Evolutionary conservation across 345 rosid species (phyloP).

Genomic region (Moricandia moricandioides): DNA sequence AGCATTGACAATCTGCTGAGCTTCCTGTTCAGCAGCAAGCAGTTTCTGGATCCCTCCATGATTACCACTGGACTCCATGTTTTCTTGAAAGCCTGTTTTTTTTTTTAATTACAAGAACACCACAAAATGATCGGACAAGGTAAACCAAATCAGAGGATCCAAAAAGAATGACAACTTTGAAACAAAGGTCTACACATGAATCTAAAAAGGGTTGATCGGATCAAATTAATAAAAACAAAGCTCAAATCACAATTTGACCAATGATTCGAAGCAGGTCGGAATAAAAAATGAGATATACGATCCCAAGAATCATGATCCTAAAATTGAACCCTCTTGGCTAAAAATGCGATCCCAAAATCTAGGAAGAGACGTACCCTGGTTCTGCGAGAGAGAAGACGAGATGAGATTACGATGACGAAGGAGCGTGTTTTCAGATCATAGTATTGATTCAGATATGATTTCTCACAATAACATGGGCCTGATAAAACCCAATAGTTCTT

Average conservation of each 20-base stretch:
- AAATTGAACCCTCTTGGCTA: background rate
- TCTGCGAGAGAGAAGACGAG: background rate
- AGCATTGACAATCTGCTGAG: slow-evolving; percentile 75
- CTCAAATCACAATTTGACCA: too few species aligned
- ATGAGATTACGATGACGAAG: background rate
- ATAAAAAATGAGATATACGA: too few species aligned
- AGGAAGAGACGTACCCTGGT: slow-evolving; percentile 14
- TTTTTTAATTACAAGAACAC: background rate
- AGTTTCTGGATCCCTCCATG: slow-evolving; percentile 83
- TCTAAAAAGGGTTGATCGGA: background rate
- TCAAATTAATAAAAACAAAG: background rate
- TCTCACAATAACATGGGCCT: background rate
- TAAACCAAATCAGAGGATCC: background rate
- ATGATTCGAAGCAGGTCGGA: background rate
- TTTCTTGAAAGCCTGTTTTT: slow-evolving; percentile 20
- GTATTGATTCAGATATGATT: background rate
- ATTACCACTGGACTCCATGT: slow-evolving; percentile 53
- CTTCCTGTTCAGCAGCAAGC: slow-evolving; percentile 91
- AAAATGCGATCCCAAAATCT: background rate
- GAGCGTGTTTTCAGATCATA: background rate
- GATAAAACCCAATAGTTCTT: background rate
- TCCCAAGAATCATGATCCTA: background rate
- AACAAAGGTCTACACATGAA: background rate
- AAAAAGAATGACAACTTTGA: background rate
- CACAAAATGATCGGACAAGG: background rate